Evolutionary conservation across 1,139 yeast species (phyloP), one percentile per base, ranked within the genome.

Genomic region (Candida sanyaensis): DNA sequence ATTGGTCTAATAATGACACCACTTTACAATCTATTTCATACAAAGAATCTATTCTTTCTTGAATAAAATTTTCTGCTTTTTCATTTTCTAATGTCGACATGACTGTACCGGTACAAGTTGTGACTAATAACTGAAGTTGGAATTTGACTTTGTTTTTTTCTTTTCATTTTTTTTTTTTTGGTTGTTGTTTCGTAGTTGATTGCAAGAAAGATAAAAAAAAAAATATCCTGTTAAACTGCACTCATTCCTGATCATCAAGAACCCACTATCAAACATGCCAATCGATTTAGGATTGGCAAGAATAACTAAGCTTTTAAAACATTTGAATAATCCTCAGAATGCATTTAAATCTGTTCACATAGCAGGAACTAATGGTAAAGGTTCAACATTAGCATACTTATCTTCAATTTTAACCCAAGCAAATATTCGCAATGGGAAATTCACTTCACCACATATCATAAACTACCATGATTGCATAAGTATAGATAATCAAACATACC

Each of bases 301-400:
- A 46, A 77, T 89, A 0, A 45, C 73, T 0, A 64, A 65, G 44
- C 77, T 90, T n/a, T 75, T 89, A n/a, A 56, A 63, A 4, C 68
- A 71, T 43, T 66, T 90, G 31, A 90, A 90, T 0, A 78, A 81
- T 57, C 97, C 96, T 0, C 96, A 89, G 42, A 56, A 53, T 30
- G 53, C 66, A 2, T 81, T 81, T 62, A 80, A 81, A 53, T 81
- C 91, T 1, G 69, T 92, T 6, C 97, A 92, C 62, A 77, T 92
- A 9, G 96, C 97, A 0, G 98, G 98, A 0, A 92, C 97, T 5
- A 92, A 92, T 61, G 98, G 98, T 0, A 92, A 92, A 61, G 98
- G 98, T 0, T 89, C 96, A 0, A 89, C 91, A 0, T 82, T 95
- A 50, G 84, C 96, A 0, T 90, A 89, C 61, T 55, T 91, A 7